Percentiles rank a stretch among this genome's conserved stretches.
These are phyloP conservation scores for Wolfiporia cocos DNA, from an alignment of 1,284 basidiomycete genomes.

Conservation along the genomic window DNA sequence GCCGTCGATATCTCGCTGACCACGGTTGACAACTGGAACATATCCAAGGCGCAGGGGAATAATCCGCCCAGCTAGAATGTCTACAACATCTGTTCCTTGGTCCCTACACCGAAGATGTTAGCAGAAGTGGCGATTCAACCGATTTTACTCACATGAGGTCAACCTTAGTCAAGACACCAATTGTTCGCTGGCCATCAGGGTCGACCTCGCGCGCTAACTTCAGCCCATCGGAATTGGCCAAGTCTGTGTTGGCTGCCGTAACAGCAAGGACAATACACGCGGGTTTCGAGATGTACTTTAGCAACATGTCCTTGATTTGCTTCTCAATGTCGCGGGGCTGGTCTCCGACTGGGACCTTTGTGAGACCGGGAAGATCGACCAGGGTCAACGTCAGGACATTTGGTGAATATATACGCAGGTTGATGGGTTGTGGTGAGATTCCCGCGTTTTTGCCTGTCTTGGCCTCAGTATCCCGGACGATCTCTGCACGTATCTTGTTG, in stretches of 20 bases:
- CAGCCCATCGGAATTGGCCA: slow-evolving; percentile 97
- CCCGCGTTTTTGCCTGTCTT: slow-evolving; percentile 98
- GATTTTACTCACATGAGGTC: slow-evolving; percentile 79
- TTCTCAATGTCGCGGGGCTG: slow-evolving; percentile 97
- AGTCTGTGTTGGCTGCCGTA: slow-evolving; percentile 92
- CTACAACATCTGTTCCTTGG: slow-evolving; percentile 94
- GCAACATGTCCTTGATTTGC: slow-evolving; percentile 95
- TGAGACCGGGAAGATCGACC: slow-evolving; percentile 95
- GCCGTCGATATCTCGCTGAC: slow-evolving; percentile 92
- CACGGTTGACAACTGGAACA: slow-evolving; percentile 96
- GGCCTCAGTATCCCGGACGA: slow-evolving; percentile 93
- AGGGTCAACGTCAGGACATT: slow-evolving; percentile 95
- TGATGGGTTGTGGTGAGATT: slow-evolving; percentile 94
- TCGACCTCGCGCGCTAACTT: slow-evolving; percentile 97
- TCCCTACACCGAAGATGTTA: slow-evolving; percentile 53
- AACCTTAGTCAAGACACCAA: slow-evolving; percentile 97
- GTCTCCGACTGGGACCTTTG: slow-evolving; percentile 96
- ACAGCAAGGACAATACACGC: slow-evolving; percentile 90
- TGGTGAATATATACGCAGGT: slow-evolving; percentile 93
- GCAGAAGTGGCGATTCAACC: slow-evolving; percentile 3
- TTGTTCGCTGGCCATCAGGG: slow-evolving; percentile 92
- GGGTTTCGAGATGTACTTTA: slow-evolving; percentile 94
- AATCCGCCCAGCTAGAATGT: slow-evolving; percentile 94
- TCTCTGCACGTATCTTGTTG: slow-evolving; percentile 93
- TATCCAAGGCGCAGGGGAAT: slow-evolving; percentile 95